phyloP scores from a whole-genome alignment of 2,329 filamentous ascomycete species.

The Cladosporium sp. region DNA sequence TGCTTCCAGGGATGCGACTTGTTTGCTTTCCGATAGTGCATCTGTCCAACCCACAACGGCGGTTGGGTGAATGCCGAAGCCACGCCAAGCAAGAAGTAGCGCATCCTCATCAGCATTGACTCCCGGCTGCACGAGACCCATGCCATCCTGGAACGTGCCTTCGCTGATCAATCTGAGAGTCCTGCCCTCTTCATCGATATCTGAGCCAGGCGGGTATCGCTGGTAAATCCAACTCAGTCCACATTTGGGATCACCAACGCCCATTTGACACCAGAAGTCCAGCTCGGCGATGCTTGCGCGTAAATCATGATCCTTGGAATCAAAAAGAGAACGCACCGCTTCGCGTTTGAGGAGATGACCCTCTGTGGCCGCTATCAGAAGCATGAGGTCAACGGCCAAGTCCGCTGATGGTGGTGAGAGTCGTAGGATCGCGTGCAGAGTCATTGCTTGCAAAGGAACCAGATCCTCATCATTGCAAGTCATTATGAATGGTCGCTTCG shows the following conservation, averaged over 20 bases:
- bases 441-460: constrained; percentile 73
- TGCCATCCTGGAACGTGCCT: constrained; percentile 73
- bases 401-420: constrained; percentile 67
- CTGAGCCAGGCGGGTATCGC: constrained; percentile 71
- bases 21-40: not conserved
- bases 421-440: constrained; percentile 81
- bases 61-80: constrained; percentile 59
- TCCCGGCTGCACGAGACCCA: constrained; percentile 64
- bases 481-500: constrained; percentile 88
- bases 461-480: constrained; percentile 91
- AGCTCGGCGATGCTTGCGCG: constrained; percentile 81
- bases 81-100: constrained; percentile 65
- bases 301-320: constrained; percentile 69
- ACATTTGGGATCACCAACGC: constrained; percentile 82
- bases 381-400: constrained; percentile 75
- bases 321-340: constrained; percentile 70
- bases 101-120: constrained; percentile 62
- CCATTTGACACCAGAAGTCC: constrained; percentile 97
- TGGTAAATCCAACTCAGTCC: constrained; percentile 89
- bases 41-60: constrained; percentile 42
- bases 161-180: constrained; percentile 78
- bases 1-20: not conserved
- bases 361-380: constrained; percentile 83
- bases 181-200: constrained; percentile 67
- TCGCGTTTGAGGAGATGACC: constrained; percentile 74